phyloP scores from a whole-genome alignment of 805 yeast genomes.

The Alloascoidea africana region DNA sequence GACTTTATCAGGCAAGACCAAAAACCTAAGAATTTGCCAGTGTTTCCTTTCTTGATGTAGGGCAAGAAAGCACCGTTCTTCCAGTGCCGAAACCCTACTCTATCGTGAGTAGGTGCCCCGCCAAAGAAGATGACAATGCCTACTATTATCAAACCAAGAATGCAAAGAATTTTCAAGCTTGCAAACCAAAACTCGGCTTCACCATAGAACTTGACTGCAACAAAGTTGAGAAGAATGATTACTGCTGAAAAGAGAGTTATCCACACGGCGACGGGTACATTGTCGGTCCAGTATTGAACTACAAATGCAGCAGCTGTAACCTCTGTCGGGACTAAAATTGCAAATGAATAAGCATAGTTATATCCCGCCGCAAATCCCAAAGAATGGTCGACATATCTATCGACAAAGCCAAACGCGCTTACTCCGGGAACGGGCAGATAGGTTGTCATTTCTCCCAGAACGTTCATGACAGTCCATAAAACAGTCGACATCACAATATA shows the following conservation, averaged over 20 bases:
- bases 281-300: conserved; percentile 70
- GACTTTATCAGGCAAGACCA: conserved; percentile 56
- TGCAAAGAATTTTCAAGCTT: conserved; percentile 55
- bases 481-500: conserved; percentile 48
- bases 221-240: conserved; percentile 48
- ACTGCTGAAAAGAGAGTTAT: conserved; percentile 48
- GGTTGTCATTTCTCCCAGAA: conserved; percentile 60
- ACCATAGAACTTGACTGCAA: conserved; percentile 66
- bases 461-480: conserved; percentile 49
- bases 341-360: conserved; percentile 65
- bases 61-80: conserved; percentile 38
- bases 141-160: conserved; percentile 60
- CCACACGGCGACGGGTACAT: conserved; percentile 56
- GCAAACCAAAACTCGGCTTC: conserved; percentile 75
- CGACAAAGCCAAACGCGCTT: conserved; percentile 65
- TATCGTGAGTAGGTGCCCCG: conserved; percentile 63
- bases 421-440: conserved; percentile 62
- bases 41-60: conserved; percentile 34
- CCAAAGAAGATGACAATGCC: conserved; percentile 78
- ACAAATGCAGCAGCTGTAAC: conserved; percentile 68
- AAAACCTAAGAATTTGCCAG: conserved; percentile 62
- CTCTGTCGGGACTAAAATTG: conserved; percentile 71
- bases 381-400: conserved; percentile 63
- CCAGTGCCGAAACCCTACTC: conserved; percentile 45
- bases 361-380: conserved; percentile 64